phyloP scores from a whole-genome alignment of 1,139 yeast species.

The Scheffersomyces quercinus region DNA sequence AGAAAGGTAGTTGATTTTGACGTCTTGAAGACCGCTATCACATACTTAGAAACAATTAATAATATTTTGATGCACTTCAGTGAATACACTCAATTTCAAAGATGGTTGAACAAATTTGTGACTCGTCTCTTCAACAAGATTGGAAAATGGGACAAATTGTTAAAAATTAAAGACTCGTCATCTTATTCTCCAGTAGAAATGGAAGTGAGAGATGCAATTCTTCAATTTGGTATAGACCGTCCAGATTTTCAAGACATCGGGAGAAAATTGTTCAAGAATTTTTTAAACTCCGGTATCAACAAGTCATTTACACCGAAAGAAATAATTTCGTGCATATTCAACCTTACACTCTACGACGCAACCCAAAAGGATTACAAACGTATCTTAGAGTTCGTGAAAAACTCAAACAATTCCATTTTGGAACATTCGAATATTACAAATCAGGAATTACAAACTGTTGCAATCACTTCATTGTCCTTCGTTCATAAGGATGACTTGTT shows the following conservation, averaged over 20 bases:
- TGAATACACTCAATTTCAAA: constrained; percentile 21
- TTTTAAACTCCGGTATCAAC: constrained; percentile 50
- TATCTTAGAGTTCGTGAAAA: constrained; percentile 50
- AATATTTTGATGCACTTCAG: constrained; percentile 29
- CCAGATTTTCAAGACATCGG: constrained; percentile 33
- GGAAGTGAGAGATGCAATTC: constrained; percentile 39
- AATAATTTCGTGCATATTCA: constrained; percentile 35
- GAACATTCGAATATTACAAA: constrained; percentile 31
- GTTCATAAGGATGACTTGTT: constrained; percentile 45
- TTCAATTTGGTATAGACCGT: constrained; percentile 34
- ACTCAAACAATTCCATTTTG: constrained; percentile 39
- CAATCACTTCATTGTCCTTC: constrained; percentile 55
- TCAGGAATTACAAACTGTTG: constrained; percentile 51
- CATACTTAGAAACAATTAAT: constrained; percentile 33
- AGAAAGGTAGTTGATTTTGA: constrained; percentile 22
- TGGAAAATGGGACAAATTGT: constrained; percentile 24
- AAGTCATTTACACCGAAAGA: constrained; percentile 49
- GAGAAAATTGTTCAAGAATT: constrained; percentile 41
- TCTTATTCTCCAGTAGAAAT: constrained; percentile 31
- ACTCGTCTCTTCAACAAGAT: constrained; percentile 21
- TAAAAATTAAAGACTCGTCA: constrained; percentile 3
- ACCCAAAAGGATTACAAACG: constrained; percentile 58
- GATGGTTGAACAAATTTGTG: constrained; percentile 22
- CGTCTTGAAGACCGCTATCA: constrained; percentile 32
- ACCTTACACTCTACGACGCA: constrained; percentile 33